Evolutionary conservation across 1,284 basidiomycete genomes (phyloP).

Genomic region (Irpex sp.): DNA sequence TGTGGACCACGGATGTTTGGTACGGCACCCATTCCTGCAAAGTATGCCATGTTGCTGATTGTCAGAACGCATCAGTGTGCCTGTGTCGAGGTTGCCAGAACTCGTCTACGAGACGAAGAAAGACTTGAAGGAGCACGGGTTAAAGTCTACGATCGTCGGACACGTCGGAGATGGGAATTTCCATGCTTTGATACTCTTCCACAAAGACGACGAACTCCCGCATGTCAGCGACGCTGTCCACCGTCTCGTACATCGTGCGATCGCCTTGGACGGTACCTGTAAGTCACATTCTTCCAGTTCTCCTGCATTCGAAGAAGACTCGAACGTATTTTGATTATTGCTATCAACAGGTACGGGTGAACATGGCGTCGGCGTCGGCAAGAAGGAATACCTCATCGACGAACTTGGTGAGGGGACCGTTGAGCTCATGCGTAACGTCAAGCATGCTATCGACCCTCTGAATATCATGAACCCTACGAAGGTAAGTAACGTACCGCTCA

Average conservation of each 20-base stretch:
- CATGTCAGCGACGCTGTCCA: conserved; percentile 59
- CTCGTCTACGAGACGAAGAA: conserved; percentile 73
- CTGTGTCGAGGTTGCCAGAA: conserved; percentile 68
- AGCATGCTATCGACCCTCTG: conserved; percentile 70
- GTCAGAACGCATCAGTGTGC: conserved; percentile 52
- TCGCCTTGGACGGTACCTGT: conserved; percentile 74
- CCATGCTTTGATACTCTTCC: conserved; percentile 68
- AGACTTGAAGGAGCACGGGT: conserved; percentile 59
- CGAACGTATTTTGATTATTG: neutral
- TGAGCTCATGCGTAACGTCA: conserved; percentile 77
- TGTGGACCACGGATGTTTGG: conserved; percentile 91
- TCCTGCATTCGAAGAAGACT: neutral
- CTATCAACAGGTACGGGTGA: conserved; percentile 43
- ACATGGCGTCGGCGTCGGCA: conserved; percentile 76
- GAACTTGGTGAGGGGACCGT: conserved; percentile 81
- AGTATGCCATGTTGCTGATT: neutral
- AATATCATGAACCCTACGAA: conserved; percentile 84
- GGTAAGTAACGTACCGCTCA: conserved; percentile 31
- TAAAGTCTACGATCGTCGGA: conserved; percentile 74
- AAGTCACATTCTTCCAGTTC: conserved; percentile 20
- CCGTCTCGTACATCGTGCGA: conserved; percentile 63
- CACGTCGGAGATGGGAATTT: conserved; percentile 86
- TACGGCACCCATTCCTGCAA: conserved; percentile 24
- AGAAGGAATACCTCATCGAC: conserved; percentile 65
- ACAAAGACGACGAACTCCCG: conserved; percentile 54